Percentiles rank a stretch among this genome's conserved stretches.
These are phyloP conservation scores for Ceratocystis cubensis DNA, from an alignment of 2,329 filamentous ascomycete genomes.

Conservation along the genomic window DNA sequence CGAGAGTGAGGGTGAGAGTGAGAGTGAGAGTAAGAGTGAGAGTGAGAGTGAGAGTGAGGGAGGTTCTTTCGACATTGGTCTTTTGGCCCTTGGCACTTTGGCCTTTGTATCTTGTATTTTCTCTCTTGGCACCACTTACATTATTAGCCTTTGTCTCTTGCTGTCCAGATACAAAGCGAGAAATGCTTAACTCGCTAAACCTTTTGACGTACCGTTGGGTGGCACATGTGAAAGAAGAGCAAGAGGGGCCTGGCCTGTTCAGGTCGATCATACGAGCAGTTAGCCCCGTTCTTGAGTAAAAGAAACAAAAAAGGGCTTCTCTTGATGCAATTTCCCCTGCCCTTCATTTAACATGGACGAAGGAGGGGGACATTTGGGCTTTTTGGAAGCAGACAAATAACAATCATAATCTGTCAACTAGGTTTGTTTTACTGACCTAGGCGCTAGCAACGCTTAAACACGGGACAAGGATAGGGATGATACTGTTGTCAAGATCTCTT, in stretches of 20 bases:
- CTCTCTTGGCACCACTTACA: background rate
- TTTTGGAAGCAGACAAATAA: background rate
- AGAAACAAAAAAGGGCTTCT: background rate
- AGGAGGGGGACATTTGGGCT: background rate
- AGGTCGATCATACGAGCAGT: background rate
- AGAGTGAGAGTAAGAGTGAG: background rate
- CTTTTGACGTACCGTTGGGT: background rate
- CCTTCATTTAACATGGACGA: background rate
- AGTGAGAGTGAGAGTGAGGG: background rate
- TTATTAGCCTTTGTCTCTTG: no score
- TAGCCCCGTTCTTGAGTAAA: background rate
- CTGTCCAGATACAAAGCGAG: background rate
- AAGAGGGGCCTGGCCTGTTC: background rate
- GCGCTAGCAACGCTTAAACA: background rate
- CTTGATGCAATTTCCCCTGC: background rate
- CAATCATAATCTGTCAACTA: constrained; percentile 1
- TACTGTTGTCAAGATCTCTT: background rate
- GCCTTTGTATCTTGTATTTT: background rate
- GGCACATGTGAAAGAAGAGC: background rate
- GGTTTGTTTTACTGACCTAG: background rate
- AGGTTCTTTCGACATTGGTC: background rate
- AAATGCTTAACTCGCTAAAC: background rate
- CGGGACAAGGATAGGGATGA: constrained; percentile 1
- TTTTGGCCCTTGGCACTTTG: background rate
- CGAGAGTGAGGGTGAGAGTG: background rate